Base-by-base conservation (phyloP, 2,329 filamentous ascomycete species). In the Rhynchosporium secalis region DNA sequence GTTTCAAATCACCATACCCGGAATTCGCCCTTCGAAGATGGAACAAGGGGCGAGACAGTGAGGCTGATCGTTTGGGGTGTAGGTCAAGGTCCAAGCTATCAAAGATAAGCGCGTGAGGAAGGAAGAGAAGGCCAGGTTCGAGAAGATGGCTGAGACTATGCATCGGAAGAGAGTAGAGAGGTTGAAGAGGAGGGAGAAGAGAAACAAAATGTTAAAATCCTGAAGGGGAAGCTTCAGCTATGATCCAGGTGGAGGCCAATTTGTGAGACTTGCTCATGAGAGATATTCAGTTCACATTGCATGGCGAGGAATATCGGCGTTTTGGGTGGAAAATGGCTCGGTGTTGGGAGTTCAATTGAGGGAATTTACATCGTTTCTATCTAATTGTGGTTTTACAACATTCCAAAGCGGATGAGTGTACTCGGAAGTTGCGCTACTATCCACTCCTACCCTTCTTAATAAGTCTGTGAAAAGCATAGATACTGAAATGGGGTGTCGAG, bases 91-190 rank as follows among this genome's bases (percentile, higher is more conserved):
- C 60, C 84, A 93, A 72, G 83, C 83, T 10, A 90, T 98, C 74
- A 93, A 90, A 72, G 92, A 96, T 67, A 93, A 89, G 77, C 85
- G 91, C 69, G 89, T 86, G 26, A 90, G 88, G 58, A 98, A 97
- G 83, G 93, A 92, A 72, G 95, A 98, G 81, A 92, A 90, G 77
- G 92, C 93, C 73, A 83, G 94, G 69, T 98, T 94, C 75, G 91
- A 92, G 76, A 91, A 93, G 81, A 86, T 99, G 86, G 94, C 92
- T 26, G 91, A 92, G 79, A 98, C 95, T 81, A 98, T 99, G 95
- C 94, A 98, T 80, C 87, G 86, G 78, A 98, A 96, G 83, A 84
- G 93, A 65, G 89, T 98, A 12, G 95, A 99, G 78, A 86, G 95
- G 71, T 78, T 96, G 77, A 96, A 92, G 87, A 86, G 93, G 74